These are phyloP conservation scores for Pythium biforme DNA, from an alignment of 352 stramenopile genomes.

Conservation along the genomic window DNA sequence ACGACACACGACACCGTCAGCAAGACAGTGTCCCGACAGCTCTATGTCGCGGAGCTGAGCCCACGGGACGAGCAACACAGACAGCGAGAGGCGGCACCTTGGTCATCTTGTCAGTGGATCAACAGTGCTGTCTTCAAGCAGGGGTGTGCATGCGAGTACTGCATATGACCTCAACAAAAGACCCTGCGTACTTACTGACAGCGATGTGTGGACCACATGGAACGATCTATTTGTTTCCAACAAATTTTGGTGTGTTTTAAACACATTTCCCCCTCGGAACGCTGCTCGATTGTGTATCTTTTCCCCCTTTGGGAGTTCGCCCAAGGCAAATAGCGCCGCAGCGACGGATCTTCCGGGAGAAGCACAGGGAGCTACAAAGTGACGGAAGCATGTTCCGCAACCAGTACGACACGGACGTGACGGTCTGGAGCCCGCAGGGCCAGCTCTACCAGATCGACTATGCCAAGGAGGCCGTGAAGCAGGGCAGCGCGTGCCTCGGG, in stretches of 20 bases:
- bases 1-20: too few species aligned
- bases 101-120: too few species aligned
- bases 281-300: constrained; percentile 35
- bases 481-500: constrained; percentile 95
- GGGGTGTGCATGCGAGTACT: too few species aligned
- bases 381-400: constrained; percentile 96
- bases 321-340: constrained; percentile 7
- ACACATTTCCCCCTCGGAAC: constrained; percentile 8
- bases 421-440: constrained; percentile 98
- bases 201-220: constrained; percentile 20
- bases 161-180: constrained; percentile 6
- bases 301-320: constrained; percentile 23
- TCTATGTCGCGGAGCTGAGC: too few species aligned
- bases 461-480: constrained; percentile 95
- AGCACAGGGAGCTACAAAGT: constrained; percentile 6
- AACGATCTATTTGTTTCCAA: constrained; percentile 16
- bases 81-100: constrained; percentile 5
- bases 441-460: constrained; percentile 99
- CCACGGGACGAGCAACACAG: too few species aligned
- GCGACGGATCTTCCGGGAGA: constrained; percentile 9
- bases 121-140: too few species aligned
- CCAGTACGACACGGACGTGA: constrained; percentile 99
- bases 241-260: constrained; percentile 25
- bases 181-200: not conserved
- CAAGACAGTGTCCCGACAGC: too few species aligned